Base-by-base conservation (phyloP, 78 protist genomes). In the Dictyostelium capitatum region DNA sequence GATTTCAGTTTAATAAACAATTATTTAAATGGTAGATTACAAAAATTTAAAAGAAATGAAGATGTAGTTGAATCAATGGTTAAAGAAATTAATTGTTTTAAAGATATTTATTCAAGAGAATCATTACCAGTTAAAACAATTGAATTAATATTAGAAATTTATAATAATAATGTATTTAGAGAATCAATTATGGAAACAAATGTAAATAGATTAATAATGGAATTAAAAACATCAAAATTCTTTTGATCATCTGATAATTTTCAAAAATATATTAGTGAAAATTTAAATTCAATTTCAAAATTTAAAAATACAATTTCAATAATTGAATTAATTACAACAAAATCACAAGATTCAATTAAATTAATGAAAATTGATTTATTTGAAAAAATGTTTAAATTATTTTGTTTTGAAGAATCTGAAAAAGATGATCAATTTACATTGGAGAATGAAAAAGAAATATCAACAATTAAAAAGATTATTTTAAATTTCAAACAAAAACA, bases 171-270 rank as follows among this genome's bases (percentile, higher is more conserved):
- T 47, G 48, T 15, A n/a, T 6, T 15, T 64, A 64, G 43, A 2
- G 43, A 37, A 37, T 37, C 43, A 37, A 37, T 37, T 37, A 72
- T 72, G 14, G 14, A 30, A 43, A 79, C 51, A 59, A 50, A 3
- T 32, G 2, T 23, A n/a, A 84, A 84, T 46, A 47, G 43, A 8
- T 28, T 84, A 15, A 30, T 70, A 0, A 1, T 6, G 7, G 41
- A 59, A 47, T 14, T 87, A 5, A 87, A 20, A 19, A 14, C 30
- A 1, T 87, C 93, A 3, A 46, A 65, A 25, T 87, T 87, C 30
- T 20, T 87, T 37, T 54, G 25, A 8, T 57, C 79, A 28, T 12
- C 17, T n/a, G 9, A 50, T 32, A 77, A 77, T 19, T 32, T 87
- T 11, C 30, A 37, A 23, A 50, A 14, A 2, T 77, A 75, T 6